These are phyloP conservation scores for Cryomyces minteri DNA, from an alignment of 495 filamentous ascomycete genomes.

Conservation along the genomic window DNA sequence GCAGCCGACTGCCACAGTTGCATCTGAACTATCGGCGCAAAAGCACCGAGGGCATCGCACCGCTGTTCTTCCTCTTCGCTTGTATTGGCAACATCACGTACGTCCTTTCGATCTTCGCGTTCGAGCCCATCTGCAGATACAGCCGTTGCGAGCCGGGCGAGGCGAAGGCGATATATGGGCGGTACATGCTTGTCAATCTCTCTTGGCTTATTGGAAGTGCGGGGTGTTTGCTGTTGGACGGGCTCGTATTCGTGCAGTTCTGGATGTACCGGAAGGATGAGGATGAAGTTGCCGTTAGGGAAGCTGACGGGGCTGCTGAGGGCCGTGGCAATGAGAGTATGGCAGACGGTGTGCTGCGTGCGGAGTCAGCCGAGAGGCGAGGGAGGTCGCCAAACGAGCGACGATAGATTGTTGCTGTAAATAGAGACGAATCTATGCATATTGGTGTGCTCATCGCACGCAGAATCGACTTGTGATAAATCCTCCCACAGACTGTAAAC, in stretches of 20 bases:
- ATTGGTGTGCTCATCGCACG: too few species aligned
- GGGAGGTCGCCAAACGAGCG: background rate
- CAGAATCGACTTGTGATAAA: too few species aligned
- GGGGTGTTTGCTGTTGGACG: conserved; percentile 69
- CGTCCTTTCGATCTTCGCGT: conserved; percentile 79
- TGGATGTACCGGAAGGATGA: conserved; percentile 52
- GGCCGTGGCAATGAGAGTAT: background rate
- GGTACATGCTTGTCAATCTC: conserved; percentile 72
- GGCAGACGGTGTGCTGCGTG: background rate
- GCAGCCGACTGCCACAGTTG: conserved; percentile 72
- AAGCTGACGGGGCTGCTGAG: background rate
- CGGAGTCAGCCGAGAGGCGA: background rate
- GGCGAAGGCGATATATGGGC: conserved; percentile 38
- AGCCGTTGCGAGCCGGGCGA: conserved; percentile 34
- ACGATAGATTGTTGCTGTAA: too few species aligned
- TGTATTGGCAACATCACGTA: conserved; percentile 90
- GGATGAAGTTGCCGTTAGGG: conserved; percentile 3
- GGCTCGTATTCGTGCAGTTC: conserved; percentile 79
- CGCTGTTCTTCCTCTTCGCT: conserved; percentile 93
- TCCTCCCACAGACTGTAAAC: too few species aligned
- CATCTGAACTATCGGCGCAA: conserved; percentile 79
- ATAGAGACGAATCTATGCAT: too few species aligned
- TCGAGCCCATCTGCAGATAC: conserved; percentile 39
- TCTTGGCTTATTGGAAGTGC: conserved; percentile 81
- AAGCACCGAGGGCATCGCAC: conserved; percentile 73